Evolutionary conservation across 192 early-diverging fungal genomes (phyloP).

Genomic region (Backusella morwellensis): DNA sequence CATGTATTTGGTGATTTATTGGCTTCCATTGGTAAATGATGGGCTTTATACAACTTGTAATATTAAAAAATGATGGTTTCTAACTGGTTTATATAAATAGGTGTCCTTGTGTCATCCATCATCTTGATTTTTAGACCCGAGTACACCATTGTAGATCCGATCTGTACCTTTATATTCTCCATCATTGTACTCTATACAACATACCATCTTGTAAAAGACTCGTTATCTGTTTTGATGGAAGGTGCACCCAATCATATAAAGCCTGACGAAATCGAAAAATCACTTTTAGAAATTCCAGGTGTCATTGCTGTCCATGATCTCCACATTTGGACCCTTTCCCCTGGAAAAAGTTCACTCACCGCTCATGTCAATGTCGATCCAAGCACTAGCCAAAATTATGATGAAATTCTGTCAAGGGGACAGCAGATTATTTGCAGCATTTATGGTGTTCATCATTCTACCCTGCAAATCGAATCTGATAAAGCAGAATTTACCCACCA

Average conservation of each 20-base stretch:
- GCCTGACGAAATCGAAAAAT: slow-evolving; percentile 44
- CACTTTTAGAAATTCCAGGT: slow-evolving; percentile 45
- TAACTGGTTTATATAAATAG: slow-evolving; percentile 9
- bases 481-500: slow-evolving; percentile 43
- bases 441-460: slow-evolving; percentile 57
- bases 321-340: slow-evolving; percentile 55
- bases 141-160: slow-evolving; percentile 67
- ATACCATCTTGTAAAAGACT: slow-evolving; percentile 61
- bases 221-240: slow-evolving; percentile 74
- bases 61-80: not conserved
- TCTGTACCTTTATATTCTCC: slow-evolving; percentile 83
- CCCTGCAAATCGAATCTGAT: slow-evolving; percentile 49
- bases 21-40: slow-evolving; percentile 56
- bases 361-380: slow-evolving; percentile 27
- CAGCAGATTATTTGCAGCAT: slow-evolving; percentile 49
- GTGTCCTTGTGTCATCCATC: slow-evolving; percentile 77
- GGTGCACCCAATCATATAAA: slow-evolving; percentile 51
- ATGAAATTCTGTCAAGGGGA: slow-evolving; percentile 45
- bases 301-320: slow-evolving; percentile 53
- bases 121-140: slow-evolving; percentile 60
- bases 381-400: slow-evolving; percentile 33
- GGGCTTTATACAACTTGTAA: not conserved
- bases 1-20: slow-evolving; percentile 85
- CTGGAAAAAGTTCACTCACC: slow-evolving; percentile 46
- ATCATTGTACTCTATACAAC: slow-evolving; percentile 73